phyloP scores from a whole-genome alignment of 1,284 basidiomycete species.

The Apiotrichum domesticum region DNA sequence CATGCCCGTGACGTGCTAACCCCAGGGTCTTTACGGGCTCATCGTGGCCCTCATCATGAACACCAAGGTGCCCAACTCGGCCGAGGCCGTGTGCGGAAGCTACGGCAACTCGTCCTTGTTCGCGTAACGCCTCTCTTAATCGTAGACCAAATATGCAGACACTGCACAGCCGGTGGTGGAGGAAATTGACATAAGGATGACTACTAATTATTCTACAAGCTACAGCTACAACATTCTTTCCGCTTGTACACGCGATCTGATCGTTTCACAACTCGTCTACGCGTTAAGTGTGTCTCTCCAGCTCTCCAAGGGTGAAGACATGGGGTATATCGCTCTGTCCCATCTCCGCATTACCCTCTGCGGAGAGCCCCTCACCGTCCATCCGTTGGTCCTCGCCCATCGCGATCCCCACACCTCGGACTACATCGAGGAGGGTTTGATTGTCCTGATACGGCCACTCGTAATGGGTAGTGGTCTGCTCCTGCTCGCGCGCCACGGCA shows the following conservation, averaged over 20 bases:
- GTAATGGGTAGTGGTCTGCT: slow-evolving; percentile 9
- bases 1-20: background rate
- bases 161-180: background rate
- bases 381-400: background rate
- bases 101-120: background rate
- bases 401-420: slow-evolving; percentile 13
- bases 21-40: slow-evolving; percentile 51
- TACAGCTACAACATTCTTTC: background rate
- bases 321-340: slow-evolving; percentile 7
- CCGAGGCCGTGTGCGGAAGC: slow-evolving; percentile 17
- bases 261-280: background rate
- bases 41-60: slow-evolving; percentile 55
- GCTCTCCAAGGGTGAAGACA: slow-evolving; percentile 14
- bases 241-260: background rate
- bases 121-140: background rate
- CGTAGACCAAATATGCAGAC: slow-evolving; percentile 3
- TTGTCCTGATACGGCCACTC: slow-evolving; percentile 29
- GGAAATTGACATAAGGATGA: background rate
- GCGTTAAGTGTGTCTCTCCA: background rate
- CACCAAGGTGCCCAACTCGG: slow-evolving; percentile 30
- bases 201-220: background rate
- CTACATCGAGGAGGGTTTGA: slow-evolving; percentile 34
- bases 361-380: background rate
- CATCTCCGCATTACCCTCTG: background rate
- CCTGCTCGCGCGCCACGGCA: slow-evolving; percentile 11